phyloP scores from a whole-genome alignment of 192 early-diverging fungal genomes.

The Backusella mclennaniae region DNA sequence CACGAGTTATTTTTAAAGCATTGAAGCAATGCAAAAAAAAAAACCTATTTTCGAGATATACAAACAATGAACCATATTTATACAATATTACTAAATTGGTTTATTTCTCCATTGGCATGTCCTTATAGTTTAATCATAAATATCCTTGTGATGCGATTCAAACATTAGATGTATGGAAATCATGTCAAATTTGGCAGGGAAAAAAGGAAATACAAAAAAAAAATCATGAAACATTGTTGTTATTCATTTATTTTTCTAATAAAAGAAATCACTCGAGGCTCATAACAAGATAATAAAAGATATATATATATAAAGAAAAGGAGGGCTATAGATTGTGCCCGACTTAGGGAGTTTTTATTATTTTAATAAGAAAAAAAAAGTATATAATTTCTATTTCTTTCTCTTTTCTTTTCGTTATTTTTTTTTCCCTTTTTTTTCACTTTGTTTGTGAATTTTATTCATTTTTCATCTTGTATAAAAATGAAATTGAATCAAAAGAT shows the following conservation, averaged over 20 bases:
- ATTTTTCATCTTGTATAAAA: neutral
- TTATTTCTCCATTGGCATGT: neutral
- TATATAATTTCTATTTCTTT: neutral
- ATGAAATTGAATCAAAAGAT: slow-evolving; percentile 11
- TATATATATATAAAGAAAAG: neutral
- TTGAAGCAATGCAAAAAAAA: neutral
- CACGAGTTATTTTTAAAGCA: neutral
- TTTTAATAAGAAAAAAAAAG: slow-evolving; percentile 2
- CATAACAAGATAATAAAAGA: neutral
- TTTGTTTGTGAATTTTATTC: neutral
- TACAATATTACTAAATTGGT: neutral
- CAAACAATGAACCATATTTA: neutral
- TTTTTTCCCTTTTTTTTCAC: neutral
- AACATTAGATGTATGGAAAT: neutral
- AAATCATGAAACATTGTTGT: neutral
- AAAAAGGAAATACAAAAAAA: neutral
- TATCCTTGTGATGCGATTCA: neutral
- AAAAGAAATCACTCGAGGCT: slow-evolving; percentile 1
- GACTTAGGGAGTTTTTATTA: neutral
- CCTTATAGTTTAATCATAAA: neutral
- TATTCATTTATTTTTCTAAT: neutral
- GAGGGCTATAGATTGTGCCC: neutral
- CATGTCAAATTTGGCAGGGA: neutral
- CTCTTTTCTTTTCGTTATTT: neutral
- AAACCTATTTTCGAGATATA: neutral